These are phyloP conservation scores for Geoglossum glabrum DNA, from an alignment of 495 filamentous ascomycete genomes.

Conservation along the genomic window DNA sequence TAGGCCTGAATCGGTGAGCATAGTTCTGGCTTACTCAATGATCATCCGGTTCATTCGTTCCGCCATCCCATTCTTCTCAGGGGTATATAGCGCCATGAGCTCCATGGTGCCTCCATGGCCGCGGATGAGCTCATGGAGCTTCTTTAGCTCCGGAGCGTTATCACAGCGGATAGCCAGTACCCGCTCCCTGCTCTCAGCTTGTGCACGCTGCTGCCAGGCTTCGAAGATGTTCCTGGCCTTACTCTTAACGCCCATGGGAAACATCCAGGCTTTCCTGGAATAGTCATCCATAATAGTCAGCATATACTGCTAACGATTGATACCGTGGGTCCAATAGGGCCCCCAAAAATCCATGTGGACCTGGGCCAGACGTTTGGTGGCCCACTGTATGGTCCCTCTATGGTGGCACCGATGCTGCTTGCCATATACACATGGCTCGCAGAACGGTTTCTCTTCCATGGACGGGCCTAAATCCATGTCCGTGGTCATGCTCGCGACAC, in stretches of 20 bases:
- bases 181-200: background rate
- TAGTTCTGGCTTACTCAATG: background rate
- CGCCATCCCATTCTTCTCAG: conserved; percentile 5
- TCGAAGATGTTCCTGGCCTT: background rate
- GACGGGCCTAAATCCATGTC: background rate
- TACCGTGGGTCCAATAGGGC: background rate
- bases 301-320: background rate
- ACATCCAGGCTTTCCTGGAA: background rate
- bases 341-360: background rate
- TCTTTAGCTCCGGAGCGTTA: background rate
- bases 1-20: background rate
- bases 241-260: background rate
- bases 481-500: background rate
- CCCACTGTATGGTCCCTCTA: background rate
- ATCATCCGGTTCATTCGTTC: conserved; percentile 4
- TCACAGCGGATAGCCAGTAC: background rate
- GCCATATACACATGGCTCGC: background rate
- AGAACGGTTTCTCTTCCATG: background rate
- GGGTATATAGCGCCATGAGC: conserved; percentile 1
- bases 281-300: background rate
- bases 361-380: background rate
- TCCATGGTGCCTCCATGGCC: background rate
- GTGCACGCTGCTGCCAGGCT: background rate
- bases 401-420: background rate
- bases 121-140: background rate